Conservation (phyloP, 2,329 filamentous ascomycete genomes). For the Aschersonia sp. region DNA sequence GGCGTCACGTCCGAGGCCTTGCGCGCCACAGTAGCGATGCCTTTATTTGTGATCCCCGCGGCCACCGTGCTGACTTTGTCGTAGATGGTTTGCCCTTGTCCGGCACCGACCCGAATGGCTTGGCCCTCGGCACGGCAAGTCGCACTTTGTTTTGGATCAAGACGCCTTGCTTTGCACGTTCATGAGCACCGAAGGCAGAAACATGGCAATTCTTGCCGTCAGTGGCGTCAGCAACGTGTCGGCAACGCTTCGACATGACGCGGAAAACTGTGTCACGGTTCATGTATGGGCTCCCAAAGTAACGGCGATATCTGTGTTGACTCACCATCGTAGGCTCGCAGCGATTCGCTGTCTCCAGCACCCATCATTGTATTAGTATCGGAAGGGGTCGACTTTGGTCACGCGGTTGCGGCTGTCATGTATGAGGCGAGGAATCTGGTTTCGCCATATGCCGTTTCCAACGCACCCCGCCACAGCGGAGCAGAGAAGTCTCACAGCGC, state of each 20-base stretch:
- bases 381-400: constrained; percentile 57
- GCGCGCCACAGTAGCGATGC: neutral
- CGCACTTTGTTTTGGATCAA: constrained; percentile 53
- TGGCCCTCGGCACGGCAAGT: constrained; percentile 69
- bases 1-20: neutral
- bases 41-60: too few species aligned
- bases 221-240: constrained; percentile 60
- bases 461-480: constrained; percentile 30
- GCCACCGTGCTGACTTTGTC: neutral
- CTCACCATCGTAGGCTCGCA: constrained; percentile 34
- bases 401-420: constrained; percentile 65
- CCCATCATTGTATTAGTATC: constrained; percentile 53
- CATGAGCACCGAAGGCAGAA: constrained; percentile 53
- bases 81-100: constrained; percentile 71
- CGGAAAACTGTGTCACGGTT: constrained; percentile 51
- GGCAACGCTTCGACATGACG: constrained; percentile 52
- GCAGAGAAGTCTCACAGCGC: constrained; percentile 26
- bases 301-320: neutral
- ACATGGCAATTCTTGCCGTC: constrained; percentile 64
- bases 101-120: constrained; percentile 75
- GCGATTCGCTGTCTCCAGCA: constrained; percentile 45
- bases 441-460: constrained; percentile 23
- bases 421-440: constrained; percentile 61
- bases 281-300: constrained; percentile 33
- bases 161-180: constrained; percentile 71